Evolutionary conservation across 2,329 filamentous ascomycete species (phyloP).

Genomic region (Clonostachys rhizophaga): DNA sequence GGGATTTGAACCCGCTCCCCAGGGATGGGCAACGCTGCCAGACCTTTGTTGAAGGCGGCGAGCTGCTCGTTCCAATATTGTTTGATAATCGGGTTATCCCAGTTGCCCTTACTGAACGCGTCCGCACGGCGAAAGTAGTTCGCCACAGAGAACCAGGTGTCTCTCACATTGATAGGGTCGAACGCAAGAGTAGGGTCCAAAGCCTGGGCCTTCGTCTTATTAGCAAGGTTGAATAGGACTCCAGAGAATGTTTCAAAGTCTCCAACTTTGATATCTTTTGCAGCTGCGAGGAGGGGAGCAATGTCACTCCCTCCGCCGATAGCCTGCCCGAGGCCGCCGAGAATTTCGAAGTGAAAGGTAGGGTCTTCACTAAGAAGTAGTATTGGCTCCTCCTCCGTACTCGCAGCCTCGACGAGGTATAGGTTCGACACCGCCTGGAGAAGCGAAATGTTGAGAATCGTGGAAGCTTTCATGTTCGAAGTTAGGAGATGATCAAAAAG

Average conservation of each 20-base stretch:
- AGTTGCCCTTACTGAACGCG: slow-evolving; percentile 28
- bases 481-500: no score
- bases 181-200: slow-evolving; percentile 3
- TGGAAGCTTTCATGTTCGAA: no score
- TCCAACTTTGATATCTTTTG: slow-evolving; percentile 14
- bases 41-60: slow-evolving; percentile 25
- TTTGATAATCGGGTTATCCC: slow-evolving; percentile 25
- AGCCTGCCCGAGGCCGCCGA: slow-evolving; percentile 2
- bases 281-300: slow-evolving; percentile 8
- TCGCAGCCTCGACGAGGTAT: no score
- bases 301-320: slow-evolving; percentile 2
- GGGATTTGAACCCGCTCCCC: slow-evolving; percentile 10
- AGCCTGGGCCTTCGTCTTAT: slow-evolving; percentile 3
- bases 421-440: no score
- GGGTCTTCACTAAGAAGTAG: neutral
- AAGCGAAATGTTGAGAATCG: no score
- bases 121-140: slow-evolving; percentile 30
- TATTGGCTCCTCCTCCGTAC: no score
- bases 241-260: slow-evolving; percentile 3
- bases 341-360: slow-evolving; percentile 6
- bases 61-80: slow-evolving; percentile 21
- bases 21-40: slow-evolving; percentile 17
- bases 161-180: slow-evolving; percentile 6
- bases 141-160: slow-evolving; percentile 21
- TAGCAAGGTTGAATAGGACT: slow-evolving; percentile 2